phyloP scores from a whole-genome alignment of 2,329 filamentous ascomycete species.

The Myriosclerotinia duriaeana region DNA sequence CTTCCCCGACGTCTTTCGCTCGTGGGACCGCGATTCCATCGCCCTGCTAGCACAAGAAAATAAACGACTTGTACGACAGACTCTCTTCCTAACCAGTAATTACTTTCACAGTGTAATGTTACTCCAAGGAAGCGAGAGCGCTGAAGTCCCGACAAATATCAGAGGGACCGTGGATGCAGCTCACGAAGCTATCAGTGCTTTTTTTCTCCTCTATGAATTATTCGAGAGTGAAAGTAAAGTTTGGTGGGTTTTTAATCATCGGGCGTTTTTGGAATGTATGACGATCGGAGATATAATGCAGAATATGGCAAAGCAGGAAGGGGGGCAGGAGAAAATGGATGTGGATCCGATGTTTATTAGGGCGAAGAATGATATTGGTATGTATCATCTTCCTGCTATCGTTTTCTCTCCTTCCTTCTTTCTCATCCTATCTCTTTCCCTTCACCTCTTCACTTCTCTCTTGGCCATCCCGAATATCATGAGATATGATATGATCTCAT shows the following conservation, averaged over 20 bases:
- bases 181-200: constrained; percentile 70
- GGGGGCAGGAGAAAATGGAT: constrained; percentile 47
- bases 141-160: constrained; percentile 62
- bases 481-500: too few relatives aligned
- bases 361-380: constrained; percentile 60
- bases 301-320: constrained; percentile 50
- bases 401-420: background rate
- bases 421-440: background rate
- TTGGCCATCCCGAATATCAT: background rate
- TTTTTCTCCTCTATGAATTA: constrained; percentile 69
- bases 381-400: constrained; percentile 38
- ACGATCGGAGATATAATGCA: constrained; percentile 63
- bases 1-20: constrained; percentile 69
- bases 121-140: constrained; percentile 68
- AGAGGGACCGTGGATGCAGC: constrained; percentile 71
- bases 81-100: constrained; percentile 75
- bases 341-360: constrained; percentile 60
- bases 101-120: constrained; percentile 83
- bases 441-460: background rate
- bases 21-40: constrained; percentile 62
- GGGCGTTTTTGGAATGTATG: constrained; percentile 73
- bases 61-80: constrained; percentile 69
- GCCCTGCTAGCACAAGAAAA: constrained; percentile 55
- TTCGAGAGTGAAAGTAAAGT: constrained; percentile 72
- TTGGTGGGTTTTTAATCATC: constrained; percentile 83